These are phyloP conservation scores for Fusarium transvaalense DNA, from an alignment of 2,329 filamentous ascomycete genomes.

Conservation along the genomic window DNA sequence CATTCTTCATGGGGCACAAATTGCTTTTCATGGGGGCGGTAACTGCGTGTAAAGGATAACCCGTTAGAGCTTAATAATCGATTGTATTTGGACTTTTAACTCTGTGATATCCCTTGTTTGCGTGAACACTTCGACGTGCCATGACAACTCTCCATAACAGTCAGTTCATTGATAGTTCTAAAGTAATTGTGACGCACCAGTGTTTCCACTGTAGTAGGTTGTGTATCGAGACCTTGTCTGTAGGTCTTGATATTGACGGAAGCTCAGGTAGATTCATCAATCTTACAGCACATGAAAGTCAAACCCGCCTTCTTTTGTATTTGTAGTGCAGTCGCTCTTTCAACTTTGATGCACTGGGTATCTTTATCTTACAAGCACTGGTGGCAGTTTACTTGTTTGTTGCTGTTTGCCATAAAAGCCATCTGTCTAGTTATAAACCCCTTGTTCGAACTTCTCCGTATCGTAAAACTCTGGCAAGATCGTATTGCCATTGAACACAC, in stretches of 20 bases:
- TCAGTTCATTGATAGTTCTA: no score
- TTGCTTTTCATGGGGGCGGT: conserved; percentile 45
- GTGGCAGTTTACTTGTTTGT: no score
- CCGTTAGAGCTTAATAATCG: conserved; percentile 61
- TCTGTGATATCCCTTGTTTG: no score
- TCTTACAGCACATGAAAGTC: not conserved
- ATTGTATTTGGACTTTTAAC: conserved; percentile 52
- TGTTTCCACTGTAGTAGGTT: not conserved
- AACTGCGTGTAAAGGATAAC: conserved; percentile 50
- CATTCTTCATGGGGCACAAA: conserved; percentile 48
- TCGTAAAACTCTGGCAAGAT: conserved; percentile 89
- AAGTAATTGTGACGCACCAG: not conserved
- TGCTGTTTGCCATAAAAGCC: not conserved
- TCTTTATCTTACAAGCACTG: not conserved
- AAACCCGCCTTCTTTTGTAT: not conserved
- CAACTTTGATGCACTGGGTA: not conserved
- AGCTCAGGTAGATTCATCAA: no score
- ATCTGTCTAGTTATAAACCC: conserved; percentile 58
- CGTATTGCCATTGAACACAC: conserved; percentile 87
- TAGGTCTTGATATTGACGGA: not conserved
- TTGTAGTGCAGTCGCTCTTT: not conserved
- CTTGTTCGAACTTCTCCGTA: conserved; percentile 82
- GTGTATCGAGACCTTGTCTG: not conserved
- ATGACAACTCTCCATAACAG: no score
- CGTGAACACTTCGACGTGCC: no score